Conservation (phyloP, 2,329 filamentous ascomycete species). For the Penicillium freii region DNA sequence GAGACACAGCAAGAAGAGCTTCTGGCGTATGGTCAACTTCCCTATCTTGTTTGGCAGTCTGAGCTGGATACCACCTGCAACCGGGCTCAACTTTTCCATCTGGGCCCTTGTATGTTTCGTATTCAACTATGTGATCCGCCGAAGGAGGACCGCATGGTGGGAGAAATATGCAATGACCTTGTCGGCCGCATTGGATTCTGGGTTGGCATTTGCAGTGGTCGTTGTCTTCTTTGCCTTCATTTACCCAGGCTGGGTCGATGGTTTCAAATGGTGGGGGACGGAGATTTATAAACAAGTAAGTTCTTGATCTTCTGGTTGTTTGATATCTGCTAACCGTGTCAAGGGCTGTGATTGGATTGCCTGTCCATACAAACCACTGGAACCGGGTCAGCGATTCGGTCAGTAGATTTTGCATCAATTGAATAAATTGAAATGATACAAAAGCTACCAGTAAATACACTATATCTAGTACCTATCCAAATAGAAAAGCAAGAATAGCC, state of each 20-base stretch:
- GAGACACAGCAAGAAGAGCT: conserved; percentile 55
- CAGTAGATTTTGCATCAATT: conserved; percentile 37
- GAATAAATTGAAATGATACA: background rate
- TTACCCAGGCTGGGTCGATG: conserved; percentile 72
- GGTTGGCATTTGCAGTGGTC: conserved; percentile 76
- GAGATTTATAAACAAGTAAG: conserved; percentile 70
- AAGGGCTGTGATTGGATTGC: conserved; percentile 79
- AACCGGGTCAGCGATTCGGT: conserved; percentile 65
- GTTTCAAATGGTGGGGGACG: conserved; percentile 84
- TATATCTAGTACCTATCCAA: background rate
- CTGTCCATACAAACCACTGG: conserved; percentile 66
- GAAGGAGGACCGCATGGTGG: conserved; percentile 76
- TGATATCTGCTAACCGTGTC: background rate
- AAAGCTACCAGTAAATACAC: background rate
- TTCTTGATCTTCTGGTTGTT: background rate
- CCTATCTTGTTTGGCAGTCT: conserved; percentile 80
- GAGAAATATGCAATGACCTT: conserved; percentile 88
- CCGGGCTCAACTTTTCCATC: conserved; percentile 81
- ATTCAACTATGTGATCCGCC: conserved; percentile 75
- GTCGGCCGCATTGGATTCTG: conserved; percentile 77
- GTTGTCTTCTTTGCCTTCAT: conserved; percentile 83
- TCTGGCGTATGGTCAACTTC: conserved; percentile 74
- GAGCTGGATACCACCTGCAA: conserved; percentile 81
- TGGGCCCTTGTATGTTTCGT: conserved; percentile 82
- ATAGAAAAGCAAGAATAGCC: background rate